Evolutionary conservation across 805 yeast species (phyloP).

Genomic region (Pichia californica): DNA sequence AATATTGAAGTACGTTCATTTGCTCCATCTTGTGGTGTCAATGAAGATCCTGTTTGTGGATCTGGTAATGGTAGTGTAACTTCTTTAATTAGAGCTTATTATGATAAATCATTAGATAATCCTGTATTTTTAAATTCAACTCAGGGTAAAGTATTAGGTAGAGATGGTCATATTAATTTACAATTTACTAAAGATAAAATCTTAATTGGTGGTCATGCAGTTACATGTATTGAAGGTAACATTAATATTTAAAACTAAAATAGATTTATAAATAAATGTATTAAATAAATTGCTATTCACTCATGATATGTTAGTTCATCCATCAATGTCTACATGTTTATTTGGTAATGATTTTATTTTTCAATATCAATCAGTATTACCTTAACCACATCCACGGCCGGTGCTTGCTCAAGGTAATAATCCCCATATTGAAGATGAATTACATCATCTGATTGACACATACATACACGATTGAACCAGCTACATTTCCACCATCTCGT

Average conservation of each 20-base stretch:
- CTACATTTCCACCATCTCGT: too few relatives aligned
- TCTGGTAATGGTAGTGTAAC: slow-evolving; percentile 33
- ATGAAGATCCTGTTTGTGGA: slow-evolving; percentile 54
- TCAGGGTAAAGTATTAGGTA: background rate
- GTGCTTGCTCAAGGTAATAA: too few relatives aligned
- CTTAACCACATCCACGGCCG: too few relatives aligned
- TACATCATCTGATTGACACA: too few relatives aligned
- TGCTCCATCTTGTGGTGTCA: slow-evolving; percentile 25
- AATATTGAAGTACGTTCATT: slow-evolving; percentile 38
- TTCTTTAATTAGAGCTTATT: slow-evolving; percentile 1
- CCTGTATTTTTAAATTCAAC: background rate
- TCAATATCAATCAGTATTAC: too few relatives aligned
- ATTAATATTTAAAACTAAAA: background rate
- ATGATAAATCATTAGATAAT: background rate
- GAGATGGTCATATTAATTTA: slow-evolving; percentile 5
- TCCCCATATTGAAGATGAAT: too few relatives aligned
- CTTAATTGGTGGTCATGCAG: slow-evolving; percentile 6
- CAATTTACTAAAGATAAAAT: background rate
- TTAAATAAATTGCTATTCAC: too few relatives aligned
- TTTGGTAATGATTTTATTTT: too few relatives aligned
- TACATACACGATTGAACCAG: too few relatives aligned
- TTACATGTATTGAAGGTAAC: slow-evolving; percentile 8
- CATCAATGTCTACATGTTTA: too few relatives aligned
- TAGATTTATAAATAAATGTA: too few relatives aligned
- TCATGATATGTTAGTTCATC: too few relatives aligned